phyloP scores from a whole-genome alignment of 108 stramenopile genomes.

The Cylindrotheca fusiformis region DNA sequence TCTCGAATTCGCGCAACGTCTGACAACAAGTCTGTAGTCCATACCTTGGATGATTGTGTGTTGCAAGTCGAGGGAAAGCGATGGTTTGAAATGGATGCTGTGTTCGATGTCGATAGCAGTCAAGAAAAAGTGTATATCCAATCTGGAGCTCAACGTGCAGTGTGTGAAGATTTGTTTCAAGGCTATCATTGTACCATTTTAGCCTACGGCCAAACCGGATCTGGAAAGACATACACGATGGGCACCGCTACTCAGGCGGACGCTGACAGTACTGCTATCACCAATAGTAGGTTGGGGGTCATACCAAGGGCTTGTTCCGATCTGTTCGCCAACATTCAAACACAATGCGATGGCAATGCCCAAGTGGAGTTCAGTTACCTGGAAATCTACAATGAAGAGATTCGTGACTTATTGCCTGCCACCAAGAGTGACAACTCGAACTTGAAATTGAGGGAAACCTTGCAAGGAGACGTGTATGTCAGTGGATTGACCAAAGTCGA shows the following conservation, averaged over 20 bases:
- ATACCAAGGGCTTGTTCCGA: conserved; percentile 49
- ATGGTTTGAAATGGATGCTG: conserved; percentile 89
- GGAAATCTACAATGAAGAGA: conserved; percentile 97
- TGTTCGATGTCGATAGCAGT: conserved; percentile 64
- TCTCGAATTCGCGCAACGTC: no score
- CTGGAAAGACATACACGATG: conserved; percentile 59
- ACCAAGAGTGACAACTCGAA: conserved; percentile 28
- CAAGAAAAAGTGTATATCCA: conserved; percentile 87
- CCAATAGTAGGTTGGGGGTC: conserved; percentile 51
- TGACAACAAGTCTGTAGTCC: no score
- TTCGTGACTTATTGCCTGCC: conserved; percentile 85
- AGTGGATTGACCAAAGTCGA: conserved; percentile 65
- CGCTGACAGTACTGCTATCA: no score
- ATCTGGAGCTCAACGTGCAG: conserved; percentile 64
- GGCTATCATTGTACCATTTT: conserved; percentile 93
- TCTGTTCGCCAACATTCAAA: conserved; percentile 30
- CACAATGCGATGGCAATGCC: conserved; percentile 33
- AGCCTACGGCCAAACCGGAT: conserved; percentile 85
- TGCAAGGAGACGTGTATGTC: conserved; percentile 79
- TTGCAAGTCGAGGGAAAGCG: no score
- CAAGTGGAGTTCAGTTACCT: conserved; percentile 65
- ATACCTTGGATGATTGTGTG: no score
- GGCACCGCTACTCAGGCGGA: conserved; percentile 43
- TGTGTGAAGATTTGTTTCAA: conserved; percentile 89
- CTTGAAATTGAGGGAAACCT: conserved; percentile 58